Percentiles rank a stretch among this genome's conserved stretches.
These are phyloP conservation scores for Cladorrhinum sp. DNA, from an alignment of 2,329 filamentous ascomycete species.

Conservation along the genomic window DNA sequence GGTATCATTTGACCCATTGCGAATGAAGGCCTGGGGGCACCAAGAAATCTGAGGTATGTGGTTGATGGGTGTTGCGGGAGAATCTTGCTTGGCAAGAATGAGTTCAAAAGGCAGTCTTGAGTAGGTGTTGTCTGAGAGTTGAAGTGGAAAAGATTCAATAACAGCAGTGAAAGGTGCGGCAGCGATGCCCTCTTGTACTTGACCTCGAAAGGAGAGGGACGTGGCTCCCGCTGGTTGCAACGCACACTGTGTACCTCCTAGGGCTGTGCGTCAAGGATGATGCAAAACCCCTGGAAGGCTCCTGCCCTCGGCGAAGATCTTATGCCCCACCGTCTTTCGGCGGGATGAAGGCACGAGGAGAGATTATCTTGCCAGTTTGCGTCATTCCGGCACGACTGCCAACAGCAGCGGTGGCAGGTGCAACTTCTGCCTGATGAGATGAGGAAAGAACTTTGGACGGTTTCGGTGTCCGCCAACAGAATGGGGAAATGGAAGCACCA, in stretches of 20 bases:
- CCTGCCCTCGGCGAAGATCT: background rate
- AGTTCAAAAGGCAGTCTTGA: background rate
- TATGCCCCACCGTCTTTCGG: background rate
- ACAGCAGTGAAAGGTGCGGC: background rate
- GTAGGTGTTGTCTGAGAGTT: background rate
- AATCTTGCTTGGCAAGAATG: background rate
- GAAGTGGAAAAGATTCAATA: background rate
- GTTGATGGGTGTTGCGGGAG: background rate
- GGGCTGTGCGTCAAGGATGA: background rate
- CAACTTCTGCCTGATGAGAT: background rate
- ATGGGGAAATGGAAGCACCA: background rate
- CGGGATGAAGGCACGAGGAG: background rate
- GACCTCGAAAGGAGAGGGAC: background rate
- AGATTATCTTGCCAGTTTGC: background rate
- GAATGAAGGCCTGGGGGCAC: background rate
- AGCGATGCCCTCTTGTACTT: background rate
- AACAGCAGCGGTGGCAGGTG: background rate
- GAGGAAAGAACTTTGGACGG: background rate
- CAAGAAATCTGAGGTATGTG: background rate
- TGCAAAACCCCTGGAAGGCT: background rate
- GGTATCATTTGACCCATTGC: constrained; percentile 26
- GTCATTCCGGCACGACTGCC: background rate
- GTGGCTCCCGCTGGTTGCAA: background rate
- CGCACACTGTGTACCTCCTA: background rate
- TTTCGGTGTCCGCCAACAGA: background rate